Evolutionary conservation across 2,329 filamentous ascomycete species (phyloP).

Genomic region (Trichoderma simmonsii): DNA sequence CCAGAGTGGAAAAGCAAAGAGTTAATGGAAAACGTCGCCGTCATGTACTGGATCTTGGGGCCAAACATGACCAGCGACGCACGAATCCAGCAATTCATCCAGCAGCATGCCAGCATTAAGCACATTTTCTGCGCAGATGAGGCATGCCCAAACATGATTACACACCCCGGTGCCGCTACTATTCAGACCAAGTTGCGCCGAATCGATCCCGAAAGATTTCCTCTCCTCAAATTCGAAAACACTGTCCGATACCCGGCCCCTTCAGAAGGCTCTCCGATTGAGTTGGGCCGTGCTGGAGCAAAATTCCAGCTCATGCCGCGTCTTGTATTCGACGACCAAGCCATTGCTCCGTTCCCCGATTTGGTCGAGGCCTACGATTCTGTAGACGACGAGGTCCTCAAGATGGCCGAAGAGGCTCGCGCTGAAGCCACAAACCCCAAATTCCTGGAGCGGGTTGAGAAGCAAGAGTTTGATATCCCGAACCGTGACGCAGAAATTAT

Average conservation of each 20-base stretch:
- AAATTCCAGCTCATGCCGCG: conserved; percentile 48
- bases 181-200: conserved; percentile 67
- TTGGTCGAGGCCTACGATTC: conserved; percentile 47
- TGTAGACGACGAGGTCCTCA: conserved; percentile 43
- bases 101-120: conserved; percentile 55
- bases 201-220: conserved; percentile 72
- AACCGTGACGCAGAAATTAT: conserved; percentile 77
- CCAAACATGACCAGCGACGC: conserved; percentile 61
- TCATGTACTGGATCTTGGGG: conserved; percentile 80
- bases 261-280: conserved; percentile 28
- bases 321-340: conserved; percentile 44
- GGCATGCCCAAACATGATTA: conserved; percentile 69
- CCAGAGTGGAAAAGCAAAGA: conserved; percentile 66
- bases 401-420: conserved; percentile 51
- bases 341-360: conserved; percentile 42
- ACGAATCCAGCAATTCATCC: conserved; percentile 67
- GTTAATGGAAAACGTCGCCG: conserved; percentile 64
- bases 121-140: conserved; percentile 79
- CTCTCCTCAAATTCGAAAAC: conserved; percentile 65
- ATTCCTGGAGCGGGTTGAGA: conserved; percentile 49
- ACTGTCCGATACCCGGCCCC: conserved; percentile 26
- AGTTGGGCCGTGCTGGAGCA: conserved; percentile 44
- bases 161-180: conserved; percentile 63
- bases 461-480: conserved; percentile 62
- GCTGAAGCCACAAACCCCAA: conserved; percentile 39